phyloP scores from a whole-genome alignment of 257 asterid genomes.

The Knoxia roxburghii region DNA sequence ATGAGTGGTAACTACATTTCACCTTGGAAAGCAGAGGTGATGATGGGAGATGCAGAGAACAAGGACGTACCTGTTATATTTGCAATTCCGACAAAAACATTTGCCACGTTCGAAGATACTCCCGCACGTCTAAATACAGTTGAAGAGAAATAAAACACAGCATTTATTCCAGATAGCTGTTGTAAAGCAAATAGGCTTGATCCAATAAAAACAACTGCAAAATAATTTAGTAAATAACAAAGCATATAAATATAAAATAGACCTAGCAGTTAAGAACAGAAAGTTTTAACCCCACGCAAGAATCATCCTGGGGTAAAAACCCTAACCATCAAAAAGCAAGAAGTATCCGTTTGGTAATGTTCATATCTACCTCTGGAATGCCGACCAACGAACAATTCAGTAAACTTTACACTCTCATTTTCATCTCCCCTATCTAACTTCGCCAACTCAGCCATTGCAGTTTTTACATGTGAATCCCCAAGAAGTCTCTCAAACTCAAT shows the following conservation, averaged over 20 bases:
- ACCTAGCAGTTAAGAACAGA: constrained; percentile 9
- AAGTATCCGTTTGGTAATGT: not conserved
- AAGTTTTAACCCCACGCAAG: constrained; percentile 9
- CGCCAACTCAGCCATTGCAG: constrained; percentile 71
- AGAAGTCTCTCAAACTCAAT: constrained; percentile 70
- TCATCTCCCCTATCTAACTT: constrained; percentile 76
- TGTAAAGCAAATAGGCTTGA: constrained; percentile 97
- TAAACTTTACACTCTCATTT: constrained; percentile 35
- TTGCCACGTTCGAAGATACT: constrained; percentile 88
- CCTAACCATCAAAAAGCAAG: not conserved
- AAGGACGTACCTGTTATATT: constrained; percentile 52
- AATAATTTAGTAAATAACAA: constrained; percentile 48
- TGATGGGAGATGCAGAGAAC: not conserved
- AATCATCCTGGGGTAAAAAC: constrained; percentile 2
- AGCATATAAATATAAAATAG: constrained; percentile 25
- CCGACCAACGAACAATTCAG: constrained; percentile 64
- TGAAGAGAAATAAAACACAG: constrained; percentile 99
- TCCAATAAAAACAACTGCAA: constrained; percentile 99
- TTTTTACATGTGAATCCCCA: constrained; percentile 62
- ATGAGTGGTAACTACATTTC: not conserved
- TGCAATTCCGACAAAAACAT: constrained; percentile 66
- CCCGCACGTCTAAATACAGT: constrained; percentile 98
- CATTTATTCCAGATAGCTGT: constrained; percentile 99
- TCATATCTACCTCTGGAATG: constrained; percentile 65
- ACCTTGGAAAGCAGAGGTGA: not conserved